Evolutionary conservation across 1,284 basidiomycete species (phyloP).

Genomic region (Leccinum griseonigrum): DNA sequence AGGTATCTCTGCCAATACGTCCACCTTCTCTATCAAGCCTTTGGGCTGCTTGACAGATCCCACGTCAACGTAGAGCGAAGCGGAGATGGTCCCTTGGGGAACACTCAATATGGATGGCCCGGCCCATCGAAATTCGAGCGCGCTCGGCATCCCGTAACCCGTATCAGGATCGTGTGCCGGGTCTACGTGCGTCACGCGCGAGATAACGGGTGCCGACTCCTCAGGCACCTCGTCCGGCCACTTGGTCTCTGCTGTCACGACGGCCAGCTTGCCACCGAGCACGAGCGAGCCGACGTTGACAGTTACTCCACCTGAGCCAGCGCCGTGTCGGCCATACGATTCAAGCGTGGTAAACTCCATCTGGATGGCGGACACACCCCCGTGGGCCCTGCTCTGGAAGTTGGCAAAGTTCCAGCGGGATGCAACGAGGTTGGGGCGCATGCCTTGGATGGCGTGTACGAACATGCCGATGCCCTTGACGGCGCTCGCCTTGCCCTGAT

Average conservation of each 20-base stretch:
- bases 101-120: conserved; percentile 59
- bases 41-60: conserved; percentile 53
- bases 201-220: conserved; percentile 51
- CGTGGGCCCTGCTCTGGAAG: conserved; percentile 74
- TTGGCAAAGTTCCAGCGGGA: conserved; percentile 94
- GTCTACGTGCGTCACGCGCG: conserved; percentile 68
- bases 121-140: conserved; percentile 78
- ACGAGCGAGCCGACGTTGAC: conserved; percentile 88
- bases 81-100: conserved; percentile 54
- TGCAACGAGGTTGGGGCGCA: conserved; percentile 95
- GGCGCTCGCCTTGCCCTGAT: conserved; percentile 65
- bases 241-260: conserved; percentile 70
- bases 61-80: conserved; percentile 55
- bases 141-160: conserved; percentile 75
- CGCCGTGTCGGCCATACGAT: conserved; percentile 69
- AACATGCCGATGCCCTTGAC: conserved; percentile 87
- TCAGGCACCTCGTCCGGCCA: conserved; percentile 59
- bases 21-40: conserved; percentile 95
- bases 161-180: conserved; percentile 70
- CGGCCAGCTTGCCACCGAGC: conserved; percentile 71
- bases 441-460: conserved; percentile 96
- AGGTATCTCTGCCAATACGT: conserved; percentile 95
- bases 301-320: conserved; percentile 75
- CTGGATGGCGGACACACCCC: conserved; percentile 83
- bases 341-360: conserved; percentile 96